Percentiles rank a stretch among this genome's conserved stretches.
Evolutionary conservation across 2,329 filamentous ascomycete genomes (phyloP).

Genomic region (Fusarium temperatum): DNA sequence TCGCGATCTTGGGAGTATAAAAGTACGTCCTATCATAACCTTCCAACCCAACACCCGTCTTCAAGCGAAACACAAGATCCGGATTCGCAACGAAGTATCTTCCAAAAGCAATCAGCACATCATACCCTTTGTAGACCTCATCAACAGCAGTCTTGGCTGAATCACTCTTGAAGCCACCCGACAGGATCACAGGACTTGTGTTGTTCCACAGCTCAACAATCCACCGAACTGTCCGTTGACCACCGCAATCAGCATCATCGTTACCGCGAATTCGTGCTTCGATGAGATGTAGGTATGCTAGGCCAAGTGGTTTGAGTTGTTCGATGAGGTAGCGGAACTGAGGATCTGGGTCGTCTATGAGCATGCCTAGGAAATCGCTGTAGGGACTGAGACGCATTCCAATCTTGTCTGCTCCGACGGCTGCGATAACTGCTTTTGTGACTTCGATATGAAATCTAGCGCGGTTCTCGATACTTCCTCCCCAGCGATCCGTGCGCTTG

Average conservation of each 20-base stretch:
- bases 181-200: background rate
- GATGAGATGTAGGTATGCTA: background rate
- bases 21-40: background rate
- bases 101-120: background rate
- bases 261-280: background rate
- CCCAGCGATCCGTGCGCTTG: background rate
- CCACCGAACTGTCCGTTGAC: background rate
- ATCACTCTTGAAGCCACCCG: background rate
- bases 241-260: background rate
- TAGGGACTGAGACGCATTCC: background rate
- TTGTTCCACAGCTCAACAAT: background rate
- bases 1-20: background rate
- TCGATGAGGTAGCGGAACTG: background rate
- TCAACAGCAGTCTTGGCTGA: background rate
- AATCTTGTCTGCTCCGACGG: background rate
- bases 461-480: background rate
- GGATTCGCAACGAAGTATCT: background rate
- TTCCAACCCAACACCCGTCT: background rate
- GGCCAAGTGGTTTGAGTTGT: background rate
- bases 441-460: background rate
- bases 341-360: background rate
- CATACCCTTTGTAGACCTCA: background rate
- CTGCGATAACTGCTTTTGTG: background rate
- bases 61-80: background rate
- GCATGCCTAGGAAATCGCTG: background rate